These are phyloP conservation scores for Xylaria cubensis DNA, from an alignment of 495 filamentous ascomycete genomes.

Conservation along the genomic window DNA sequence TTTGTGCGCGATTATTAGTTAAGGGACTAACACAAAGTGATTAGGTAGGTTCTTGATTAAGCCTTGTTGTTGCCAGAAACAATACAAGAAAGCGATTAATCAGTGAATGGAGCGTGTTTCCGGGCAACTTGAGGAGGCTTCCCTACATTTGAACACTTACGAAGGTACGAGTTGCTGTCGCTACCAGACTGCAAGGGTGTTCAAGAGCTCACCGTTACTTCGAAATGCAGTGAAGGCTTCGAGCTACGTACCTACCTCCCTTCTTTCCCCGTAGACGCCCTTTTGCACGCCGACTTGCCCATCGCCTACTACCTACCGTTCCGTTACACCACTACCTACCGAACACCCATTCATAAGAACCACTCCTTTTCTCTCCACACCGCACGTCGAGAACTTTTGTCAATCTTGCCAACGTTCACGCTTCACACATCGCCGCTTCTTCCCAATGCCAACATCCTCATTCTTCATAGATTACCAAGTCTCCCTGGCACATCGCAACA, in stretches of 20 bases:
- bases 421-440: background rate
- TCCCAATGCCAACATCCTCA: background rate
- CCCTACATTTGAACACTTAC: background rate
- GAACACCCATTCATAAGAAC: background rate
- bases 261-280: background rate
- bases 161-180: background rate
- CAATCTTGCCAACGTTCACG: background rate
- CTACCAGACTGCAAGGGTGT: background rate
- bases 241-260: background rate
- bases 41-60: background rate
- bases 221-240: background rate
- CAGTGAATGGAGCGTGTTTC: background rate
- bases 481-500: background rate
- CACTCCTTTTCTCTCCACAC: background rate
- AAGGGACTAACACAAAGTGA: background rate
- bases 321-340: background rate
- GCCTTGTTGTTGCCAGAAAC: background rate
- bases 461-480: background rate
- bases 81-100: background rate
- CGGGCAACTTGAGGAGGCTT: background rate
- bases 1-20: background rate
- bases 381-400: background rate
- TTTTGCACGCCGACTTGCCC: background rate
- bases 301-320: background rate
- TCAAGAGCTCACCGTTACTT: background rate